Evolutionary conservation across 2,329 filamentous ascomycete species (phyloP), one percentile per base, ranked within the genome.

Genomic region (Alternaria metachromatica): DNA sequence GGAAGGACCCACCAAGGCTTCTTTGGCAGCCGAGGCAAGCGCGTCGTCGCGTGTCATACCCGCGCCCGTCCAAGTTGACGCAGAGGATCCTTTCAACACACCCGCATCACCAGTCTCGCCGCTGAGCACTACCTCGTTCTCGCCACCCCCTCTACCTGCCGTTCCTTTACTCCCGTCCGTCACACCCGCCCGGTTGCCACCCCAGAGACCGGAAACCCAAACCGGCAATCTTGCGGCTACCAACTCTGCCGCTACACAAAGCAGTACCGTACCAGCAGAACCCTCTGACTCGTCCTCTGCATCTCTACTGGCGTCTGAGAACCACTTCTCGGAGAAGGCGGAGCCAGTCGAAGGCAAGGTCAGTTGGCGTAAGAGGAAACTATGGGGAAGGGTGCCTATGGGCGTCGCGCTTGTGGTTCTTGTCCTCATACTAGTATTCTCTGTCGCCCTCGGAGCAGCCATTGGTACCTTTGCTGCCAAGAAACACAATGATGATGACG

Each of bases 1-100:
- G 56, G 91, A 93, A 60, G 84, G 90, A 81, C 80, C 86, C 76
- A 76, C 87, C 79, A 84, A 93, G 87, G 82, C 81, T 10, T 77
- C 82, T 12, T 69, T 84, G 66, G 72, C 80, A 51, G 70, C 77
- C 10, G 75, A 78, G 62, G 74, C 72, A 45, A 78, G 72, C 62
- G 71, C 76, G 44, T 78, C 76, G 50, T 78, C 76, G 15, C 75
- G 74, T 43, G 58, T 77, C 10, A 59, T 75, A 13, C 64, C 71
- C 28, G 65, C 66, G 7, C 66, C 71, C 7, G 70, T 65, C 20
- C 60, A 71, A 28, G 55, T 69, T 23, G 68, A 71, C 6, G 60
- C 69, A n/a, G 72, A 77, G 10, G 73, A 76, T 50, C 69, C 71
- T 15, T 72, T 76, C 62, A 69, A 58, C 37, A 60, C 75, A 10